A percentile compares a stretch with the other conserved stretches of the same genome.
These are phyloP conservation scores for Plicaturopsis crispa DNA, from an alignment of 768 basidiomycete species.

Conservation along the genomic window DNA sequence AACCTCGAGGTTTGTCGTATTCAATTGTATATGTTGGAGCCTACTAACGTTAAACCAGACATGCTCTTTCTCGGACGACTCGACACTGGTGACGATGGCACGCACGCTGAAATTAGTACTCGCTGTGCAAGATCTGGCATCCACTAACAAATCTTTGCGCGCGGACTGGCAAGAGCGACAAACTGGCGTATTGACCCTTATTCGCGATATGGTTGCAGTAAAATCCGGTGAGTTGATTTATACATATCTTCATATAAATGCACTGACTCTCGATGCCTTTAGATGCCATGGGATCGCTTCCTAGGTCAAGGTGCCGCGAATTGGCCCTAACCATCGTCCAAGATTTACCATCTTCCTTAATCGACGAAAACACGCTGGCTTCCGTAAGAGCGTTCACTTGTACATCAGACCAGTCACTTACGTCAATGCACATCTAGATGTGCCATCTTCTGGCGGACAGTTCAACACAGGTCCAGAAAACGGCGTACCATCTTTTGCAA, in stretches of 20 bases:
- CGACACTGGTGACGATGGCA: slow-evolving; percentile 54
- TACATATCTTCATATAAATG: too few relatives aligned
- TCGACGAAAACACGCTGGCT: slow-evolving; percentile 56
- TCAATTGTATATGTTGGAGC: not conserved
- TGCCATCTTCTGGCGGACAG: slow-evolving; percentile 68
- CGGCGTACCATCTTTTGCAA: slow-evolving; percentile 67
- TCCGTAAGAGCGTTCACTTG: slow-evolving; percentile 33
- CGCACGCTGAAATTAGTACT: slow-evolving; percentile 64
- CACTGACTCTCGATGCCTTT: too few relatives aligned
- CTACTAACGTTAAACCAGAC: slow-evolving; percentile 30
- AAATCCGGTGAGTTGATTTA: slow-evolving; percentile 47
- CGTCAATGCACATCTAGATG: slow-evolving; percentile 41
- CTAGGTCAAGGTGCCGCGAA: slow-evolving; percentile 61
- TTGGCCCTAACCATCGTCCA: slow-evolving; percentile 63
- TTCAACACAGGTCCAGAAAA: slow-evolving; percentile 61
- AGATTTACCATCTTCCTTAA: slow-evolving; percentile 53
- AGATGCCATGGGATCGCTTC: slow-evolving; percentile 35
- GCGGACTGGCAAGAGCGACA: slow-evolving; percentile 60
- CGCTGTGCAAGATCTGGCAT: slow-evolving; percentile 59
- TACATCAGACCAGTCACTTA: not conserved
- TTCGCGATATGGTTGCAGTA: slow-evolving; percentile 53
- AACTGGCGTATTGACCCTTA: slow-evolving; percentile 41
- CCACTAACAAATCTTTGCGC: slow-evolving; percentile 67
- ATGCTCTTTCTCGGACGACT: slow-evolving; percentile 48
- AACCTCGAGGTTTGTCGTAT: slow-evolving; percentile 67